Percentiles rank a stretch among this genome's conserved stretches.
Evolutionary conservation across 2,329 filamentous ascomycete species (phyloP).

Genomic region (Daldinia sp.): DNA sequence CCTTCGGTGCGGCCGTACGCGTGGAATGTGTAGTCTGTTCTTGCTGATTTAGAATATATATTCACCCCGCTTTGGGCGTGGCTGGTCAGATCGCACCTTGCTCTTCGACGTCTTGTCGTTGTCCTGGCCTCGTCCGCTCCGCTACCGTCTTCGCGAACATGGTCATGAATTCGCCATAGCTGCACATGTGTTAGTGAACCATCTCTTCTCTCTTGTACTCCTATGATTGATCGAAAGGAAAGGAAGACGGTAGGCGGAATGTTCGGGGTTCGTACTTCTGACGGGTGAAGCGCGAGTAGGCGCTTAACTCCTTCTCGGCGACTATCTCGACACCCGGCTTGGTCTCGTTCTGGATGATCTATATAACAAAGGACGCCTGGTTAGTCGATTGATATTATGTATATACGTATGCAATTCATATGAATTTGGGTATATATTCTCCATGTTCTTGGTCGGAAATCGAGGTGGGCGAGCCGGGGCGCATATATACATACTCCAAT

Average conservation of each 20-base stretch:
- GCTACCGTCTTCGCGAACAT: slow-evolving; percentile 90
- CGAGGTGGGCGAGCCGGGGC: slow-evolving; percentile 45
- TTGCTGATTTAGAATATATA: neutral
- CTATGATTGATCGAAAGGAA: neutral
- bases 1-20: slow-evolving; percentile 81
- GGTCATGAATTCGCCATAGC: slow-evolving; percentile 77
- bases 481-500: slow-evolving; percentile 75
- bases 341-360: slow-evolving; percentile 85
- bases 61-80: neutral
- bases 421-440: neutral
- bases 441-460: slow-evolving; percentile 4
- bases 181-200: slow-evolving; percentile 44
- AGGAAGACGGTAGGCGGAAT: slow-evolving; percentile 3
- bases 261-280: slow-evolving; percentile 64
- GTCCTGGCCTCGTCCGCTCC: slow-evolving; percentile 82
- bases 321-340: slow-evolving; percentile 82
- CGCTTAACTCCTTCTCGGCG: slow-evolving; percentile 80
- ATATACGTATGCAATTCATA: neutral
- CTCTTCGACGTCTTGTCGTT: slow-evolving; percentile 87
- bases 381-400: neutral
- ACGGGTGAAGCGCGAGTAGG: slow-evolving; percentile 84
- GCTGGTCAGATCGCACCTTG: slow-evolving; percentile 65
- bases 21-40: slow-evolving; percentile 77
- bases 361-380: slow-evolving; percentile 14
- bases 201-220: slow-evolving; percentile 1